Conservation (phyloP, 1,284 basidiomycete genomes). For the Papiliotrema fonsecae region DNA sequence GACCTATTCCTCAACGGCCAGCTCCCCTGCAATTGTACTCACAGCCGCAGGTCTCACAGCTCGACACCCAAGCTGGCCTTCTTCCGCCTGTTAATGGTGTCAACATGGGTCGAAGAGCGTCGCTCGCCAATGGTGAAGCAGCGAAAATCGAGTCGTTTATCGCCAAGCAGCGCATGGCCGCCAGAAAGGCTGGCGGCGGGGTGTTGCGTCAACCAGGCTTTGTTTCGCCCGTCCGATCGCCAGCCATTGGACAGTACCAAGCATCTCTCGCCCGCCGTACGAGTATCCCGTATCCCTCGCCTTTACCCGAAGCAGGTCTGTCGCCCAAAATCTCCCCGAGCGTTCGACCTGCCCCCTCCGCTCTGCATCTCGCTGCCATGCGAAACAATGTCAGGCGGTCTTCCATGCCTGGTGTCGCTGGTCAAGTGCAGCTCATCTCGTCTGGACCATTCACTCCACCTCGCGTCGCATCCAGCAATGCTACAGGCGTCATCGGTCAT, state of each 20-base stretch:
- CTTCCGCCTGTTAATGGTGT: conserved; percentile 13
- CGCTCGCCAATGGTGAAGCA: conserved; percentile 35
- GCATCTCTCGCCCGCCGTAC: conserved; percentile 30
- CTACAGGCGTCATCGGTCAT: conserved; percentile 1
- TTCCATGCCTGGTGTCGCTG: conserved; percentile 30
- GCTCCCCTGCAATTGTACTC: neutral
- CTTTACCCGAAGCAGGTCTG: conserved; percentile 5
- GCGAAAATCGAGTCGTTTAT: conserved; percentile 33
- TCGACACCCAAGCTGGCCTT: neutral
- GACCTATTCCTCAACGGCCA: neutral
- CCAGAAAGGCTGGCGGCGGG: conserved; percentile 3
- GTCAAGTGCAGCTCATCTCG: conserved; percentile 32
- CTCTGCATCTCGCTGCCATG: conserved; percentile 36
- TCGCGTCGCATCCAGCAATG: conserved; percentile 18
- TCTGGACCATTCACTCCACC: conserved; percentile 43
- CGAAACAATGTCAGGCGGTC: conserved; percentile 40
- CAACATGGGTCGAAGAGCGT: conserved; percentile 33
- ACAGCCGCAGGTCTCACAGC: neutral
- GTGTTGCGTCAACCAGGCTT: neutral
- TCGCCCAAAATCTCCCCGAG: conserved; percentile 31
- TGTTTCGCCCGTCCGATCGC: conserved; percentile 14
- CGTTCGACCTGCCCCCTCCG: conserved; percentile 26
- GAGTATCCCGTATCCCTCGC: conserved; percentile 41
- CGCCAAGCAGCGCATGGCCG: conserved; percentile 20
- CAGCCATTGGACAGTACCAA: conserved; percentile 26